A percentile compares a stretch with the other conserved stretches of the same genome.
These are phyloP conservation scores for Phaeotremella skinneri DNA, from an alignment of 768 basidiomycete species.

Conservation along the genomic window DNA sequence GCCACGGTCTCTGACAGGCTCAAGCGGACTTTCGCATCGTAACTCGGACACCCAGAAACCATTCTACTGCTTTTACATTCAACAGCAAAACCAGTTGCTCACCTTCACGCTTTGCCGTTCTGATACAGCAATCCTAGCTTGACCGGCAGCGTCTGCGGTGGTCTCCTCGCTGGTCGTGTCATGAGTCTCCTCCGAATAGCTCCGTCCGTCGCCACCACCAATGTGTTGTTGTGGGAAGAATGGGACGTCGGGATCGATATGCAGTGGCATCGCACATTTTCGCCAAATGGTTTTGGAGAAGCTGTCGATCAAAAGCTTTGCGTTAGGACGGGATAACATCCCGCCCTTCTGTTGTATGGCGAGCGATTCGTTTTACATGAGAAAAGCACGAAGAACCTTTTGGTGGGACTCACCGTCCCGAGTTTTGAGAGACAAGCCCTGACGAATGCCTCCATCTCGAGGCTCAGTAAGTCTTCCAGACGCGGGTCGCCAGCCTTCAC, in stretches of 20 bases:
- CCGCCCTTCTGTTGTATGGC: not conserved
- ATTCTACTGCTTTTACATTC: not conserved
- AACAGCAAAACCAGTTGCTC: not conserved
- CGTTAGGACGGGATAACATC: not conserved
- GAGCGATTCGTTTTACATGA: not conserved
- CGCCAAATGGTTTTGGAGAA: not conserved
- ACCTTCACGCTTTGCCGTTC: not conserved
- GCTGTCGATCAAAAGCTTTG: not conserved
- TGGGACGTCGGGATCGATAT: not conserved
- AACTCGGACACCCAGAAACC: not conserved
- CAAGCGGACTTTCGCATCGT: not conserved
- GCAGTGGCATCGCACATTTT: not conserved
- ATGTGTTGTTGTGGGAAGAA: not conserved
- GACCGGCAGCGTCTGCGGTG: not conserved
- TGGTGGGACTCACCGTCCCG: not conserved
- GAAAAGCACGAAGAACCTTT: not conserved
- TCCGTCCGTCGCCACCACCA: not conserved
- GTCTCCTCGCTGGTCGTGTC: not conserved
- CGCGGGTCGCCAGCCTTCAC: not conserved
- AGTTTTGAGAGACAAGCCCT: not conserved
- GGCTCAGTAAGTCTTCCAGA: not conserved
- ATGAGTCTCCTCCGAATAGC: not conserved
- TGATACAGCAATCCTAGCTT: not conserved
- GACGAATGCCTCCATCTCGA: not conserved
- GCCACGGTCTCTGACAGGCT: not conserved